Conservation (phyloP, 768 basidiomycete genomes). For the Tricholoma flavovirens region DNA sequence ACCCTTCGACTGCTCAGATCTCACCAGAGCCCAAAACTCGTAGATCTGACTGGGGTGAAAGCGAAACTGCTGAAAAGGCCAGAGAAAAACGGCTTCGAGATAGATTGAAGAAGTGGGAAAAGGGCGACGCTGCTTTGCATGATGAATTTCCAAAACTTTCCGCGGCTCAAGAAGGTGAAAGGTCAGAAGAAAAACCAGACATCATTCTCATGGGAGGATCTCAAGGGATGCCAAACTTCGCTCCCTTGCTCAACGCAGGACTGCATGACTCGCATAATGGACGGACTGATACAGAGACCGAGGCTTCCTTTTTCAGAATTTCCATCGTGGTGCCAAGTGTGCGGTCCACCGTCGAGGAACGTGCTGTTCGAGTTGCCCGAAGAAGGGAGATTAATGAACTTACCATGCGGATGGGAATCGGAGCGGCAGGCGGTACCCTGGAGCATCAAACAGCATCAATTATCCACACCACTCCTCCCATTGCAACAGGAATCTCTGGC, state of each 20-base stretch:
- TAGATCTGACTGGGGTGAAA: constrained; percentile 59
- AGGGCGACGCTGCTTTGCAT: constrained; percentile 48
- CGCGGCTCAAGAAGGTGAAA: constrained; percentile 32
- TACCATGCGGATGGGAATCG: constrained; percentile 79
- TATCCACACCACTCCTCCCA: constrained; percentile 5
- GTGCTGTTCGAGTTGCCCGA: constrained; percentile 49
- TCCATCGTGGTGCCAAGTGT: constrained; percentile 61
- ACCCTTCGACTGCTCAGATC: constrained; percentile 24
- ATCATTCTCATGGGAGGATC: constrained; percentile 46
- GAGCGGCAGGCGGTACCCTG: constrained; percentile 64
- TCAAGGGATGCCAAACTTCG: constrained; percentile 29
- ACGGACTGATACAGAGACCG: constrained; percentile 19
- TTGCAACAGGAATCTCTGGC: constrained; percentile 9
- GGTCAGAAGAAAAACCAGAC: constrained; percentile 31
- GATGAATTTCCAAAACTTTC: constrained; percentile 60
- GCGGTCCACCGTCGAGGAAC: constrained; percentile 52
- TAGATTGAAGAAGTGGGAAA: constrained; percentile 72
- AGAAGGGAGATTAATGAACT: constrained; percentile 76
- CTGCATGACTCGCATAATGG: constrained; percentile 15
- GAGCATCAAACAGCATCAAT: constrained; percentile 33
- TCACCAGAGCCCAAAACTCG: constrained; percentile 28
- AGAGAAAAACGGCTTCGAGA: constrained; percentile 69
- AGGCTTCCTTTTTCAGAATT: constrained; percentile 54
- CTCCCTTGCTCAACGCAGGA: constrained; percentile 24
- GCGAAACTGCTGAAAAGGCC: constrained; percentile 56